phyloP scores from a whole-genome alignment of 2,329 filamentous ascomycete species.

The Trichoderma polysporum region DNA sequence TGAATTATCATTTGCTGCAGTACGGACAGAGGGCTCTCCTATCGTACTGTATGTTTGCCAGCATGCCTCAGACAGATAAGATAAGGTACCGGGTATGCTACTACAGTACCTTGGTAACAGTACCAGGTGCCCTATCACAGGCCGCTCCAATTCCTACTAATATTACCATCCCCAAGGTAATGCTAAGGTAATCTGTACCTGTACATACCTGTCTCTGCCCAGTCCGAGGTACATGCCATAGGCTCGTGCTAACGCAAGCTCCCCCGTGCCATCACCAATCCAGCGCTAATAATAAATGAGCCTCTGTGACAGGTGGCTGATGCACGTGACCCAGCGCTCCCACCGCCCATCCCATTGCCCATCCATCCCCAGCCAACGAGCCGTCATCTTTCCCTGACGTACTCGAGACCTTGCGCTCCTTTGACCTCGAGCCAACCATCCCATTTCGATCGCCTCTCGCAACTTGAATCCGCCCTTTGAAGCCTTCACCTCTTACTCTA shows the following conservation, averaged over 20 bases:
- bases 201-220: too few relatives aligned
- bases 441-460: conserved; percentile 13
- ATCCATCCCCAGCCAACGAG: conserved; percentile 19
- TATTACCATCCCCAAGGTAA: too few relatives aligned
- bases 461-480: not conserved
- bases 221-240: not conserved
- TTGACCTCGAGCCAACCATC: conserved; percentile 26
- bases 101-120: too few relatives aligned
- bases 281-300: conserved; percentile 11
- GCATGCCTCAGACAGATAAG: not conserved
- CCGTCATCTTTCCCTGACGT: conserved; percentile 37
- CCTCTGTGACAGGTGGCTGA: conserved; percentile 8
- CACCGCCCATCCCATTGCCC: conserved; percentile 23
- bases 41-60: not conserved
- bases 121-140: too few relatives aligned
- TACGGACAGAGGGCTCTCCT: too few relatives aligned
- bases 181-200: too few relatives aligned
- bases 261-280: conserved; percentile 21
- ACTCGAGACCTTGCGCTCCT: conserved; percentile 30
- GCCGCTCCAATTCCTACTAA: too few relatives aligned
- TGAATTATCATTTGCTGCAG: not conserved
- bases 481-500: not conserved
- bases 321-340: conserved; percentile 17
- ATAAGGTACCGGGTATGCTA: too few relatives aligned
- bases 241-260: not conserved